These are phyloP conservation scores for Phylloboletellus chloephorus DNA, from an alignment of 1,284 basidiomycete genomes.

Conservation along the genomic window DNA sequence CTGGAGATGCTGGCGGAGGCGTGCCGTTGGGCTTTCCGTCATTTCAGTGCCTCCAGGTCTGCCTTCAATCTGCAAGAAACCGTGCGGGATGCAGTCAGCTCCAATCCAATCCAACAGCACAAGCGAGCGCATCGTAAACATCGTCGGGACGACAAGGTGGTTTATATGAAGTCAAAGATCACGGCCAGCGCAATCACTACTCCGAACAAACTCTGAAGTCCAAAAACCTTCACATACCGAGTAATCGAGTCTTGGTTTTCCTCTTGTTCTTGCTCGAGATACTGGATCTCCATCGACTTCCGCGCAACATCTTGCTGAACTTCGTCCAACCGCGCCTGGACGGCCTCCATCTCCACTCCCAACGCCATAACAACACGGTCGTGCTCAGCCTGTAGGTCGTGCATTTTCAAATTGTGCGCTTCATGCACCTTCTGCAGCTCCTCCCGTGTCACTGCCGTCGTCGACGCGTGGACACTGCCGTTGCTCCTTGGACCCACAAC, in stretches of 20 bases:
- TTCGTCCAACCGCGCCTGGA: conserved; percentile 49
- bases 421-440: conserved; percentile 71
- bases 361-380: conserved; percentile 55
- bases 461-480: conserved; percentile 40
- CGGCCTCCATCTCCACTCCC: conserved; percentile 57
- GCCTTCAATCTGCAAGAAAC: conserved; percentile 54
- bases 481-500: conserved; percentile 50
- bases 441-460: conserved; percentile 59
- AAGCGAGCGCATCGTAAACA: conserved; percentile 21
- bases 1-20: conserved; percentile 7
- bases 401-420: conserved; percentile 75
- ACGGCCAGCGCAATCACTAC: conserved; percentile 51
- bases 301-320: conserved; percentile 56
- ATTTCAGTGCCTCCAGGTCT: conserved; percentile 49
- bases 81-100: conserved; percentile 24
- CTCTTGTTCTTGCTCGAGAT: conserved; percentile 70
- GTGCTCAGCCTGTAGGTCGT: conserved; percentile 70
- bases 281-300: conserved; percentile 74
- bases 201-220: conserved; percentile 53
- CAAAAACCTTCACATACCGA: conserved; percentile 66
- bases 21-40: conserved; percentile 13
- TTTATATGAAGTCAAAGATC: conserved; percentile 50
- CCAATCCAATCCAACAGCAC: conserved; percentile 14
- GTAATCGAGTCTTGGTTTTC: conserved; percentile 69
- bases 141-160: conserved; percentile 16